A percentile compares a stretch with the other conserved stretches of the same genome.
Evolutionary conservation across 352 stramenopile genomes (phyloP).

Genomic region (Phytophthora lateralis): DNA sequence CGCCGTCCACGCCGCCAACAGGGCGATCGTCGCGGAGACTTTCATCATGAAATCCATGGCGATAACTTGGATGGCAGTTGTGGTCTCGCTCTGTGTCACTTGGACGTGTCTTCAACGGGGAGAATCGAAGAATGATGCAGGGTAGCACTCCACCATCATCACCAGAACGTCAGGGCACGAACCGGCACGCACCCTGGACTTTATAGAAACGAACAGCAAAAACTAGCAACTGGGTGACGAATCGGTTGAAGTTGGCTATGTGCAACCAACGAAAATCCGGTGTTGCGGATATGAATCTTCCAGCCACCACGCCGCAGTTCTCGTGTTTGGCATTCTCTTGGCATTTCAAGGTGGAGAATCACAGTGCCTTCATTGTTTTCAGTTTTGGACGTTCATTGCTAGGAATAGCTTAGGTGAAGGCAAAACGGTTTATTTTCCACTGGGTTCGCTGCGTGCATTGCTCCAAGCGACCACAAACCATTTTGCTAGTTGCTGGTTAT

Average conservation of each 20-base stretch:
- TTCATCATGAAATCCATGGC: constrained; percentile 14
- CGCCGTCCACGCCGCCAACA: constrained; percentile 12
- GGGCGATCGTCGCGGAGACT: neutral
- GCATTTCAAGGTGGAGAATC: neutral
- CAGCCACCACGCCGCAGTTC: neutral
- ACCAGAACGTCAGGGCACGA: neutral
- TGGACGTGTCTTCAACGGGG: constrained; percentile 19
- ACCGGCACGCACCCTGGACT: constrained; percentile 12
- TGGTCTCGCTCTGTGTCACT: constrained; percentile 3
- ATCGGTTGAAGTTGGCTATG: constrained; percentile 10
- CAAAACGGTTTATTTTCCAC: neutral
- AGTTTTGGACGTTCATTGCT: neutral
- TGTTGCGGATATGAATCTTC: constrained; percentile 11
- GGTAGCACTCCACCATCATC: too few relatives aligned
- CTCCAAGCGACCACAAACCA: neutral
- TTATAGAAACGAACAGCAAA: constrained; percentile 31
- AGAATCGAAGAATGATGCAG: constrained; percentile 28
- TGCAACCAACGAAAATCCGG: constrained; percentile 1
- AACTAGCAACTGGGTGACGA: constrained; percentile 9
- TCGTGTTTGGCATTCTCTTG: neutral
- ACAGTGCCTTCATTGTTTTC: neutral
- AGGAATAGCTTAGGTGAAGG: constrained; percentile 9
- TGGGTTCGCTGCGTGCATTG: neutral
- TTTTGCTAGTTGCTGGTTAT: neutral
- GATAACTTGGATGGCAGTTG: constrained; percentile 20